Base-by-base conservation (phyloP, 2,329 filamentous ascomycete genomes). In the Phaeoacremonium minimum region DNA sequence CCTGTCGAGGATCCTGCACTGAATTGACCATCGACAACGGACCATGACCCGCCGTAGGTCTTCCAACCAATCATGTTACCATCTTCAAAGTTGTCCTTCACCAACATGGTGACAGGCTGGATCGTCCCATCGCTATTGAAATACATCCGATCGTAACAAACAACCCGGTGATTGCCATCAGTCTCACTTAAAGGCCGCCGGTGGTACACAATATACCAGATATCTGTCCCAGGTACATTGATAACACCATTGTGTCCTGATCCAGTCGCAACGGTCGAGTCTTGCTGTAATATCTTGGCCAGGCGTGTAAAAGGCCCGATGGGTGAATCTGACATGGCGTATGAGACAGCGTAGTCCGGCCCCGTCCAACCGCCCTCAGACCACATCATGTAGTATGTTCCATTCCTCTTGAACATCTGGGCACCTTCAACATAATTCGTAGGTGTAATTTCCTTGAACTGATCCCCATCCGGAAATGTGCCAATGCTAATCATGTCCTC, bases 71-170 rank as follows among this genome's bases (percentile, higher is more conserved):
- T 48, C 46, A 60, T 55, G 16, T 57, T 46, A 7, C 61, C 61
- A 35, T 67, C 60, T 5, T 56, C 48, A 29, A 67, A 67, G 44
- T 67, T 56, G 42, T 68, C 63, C 40, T 60, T 57, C 8, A 67
- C 64, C 11, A 65, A 51, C 64, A 73, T 71, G 28, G 48, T 52
- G 5, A 73, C 54, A 1, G 58, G 58, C 30, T 55, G 46, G 28
- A 71, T 70, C 26, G 58, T 64, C 14, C 63, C 66, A 19, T 64
- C 51, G 1, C 56, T 53, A 40, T 66, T 58, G 42, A 73, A 72
- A 42, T 63, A 56, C 57, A 73, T 66, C 13, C 66, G 60, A 46
- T 73, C 69, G 35, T 71, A 70, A 20, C 66, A 66, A 4, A 66
- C 50, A 13, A 65, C 60, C 4, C 69, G 65, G 46, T 72, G 64